These are phyloP conservation scores for Lachnellula arida DNA, from an alignment of 2,329 filamentous ascomycete species.

Conservation along the genomic window DNA sequence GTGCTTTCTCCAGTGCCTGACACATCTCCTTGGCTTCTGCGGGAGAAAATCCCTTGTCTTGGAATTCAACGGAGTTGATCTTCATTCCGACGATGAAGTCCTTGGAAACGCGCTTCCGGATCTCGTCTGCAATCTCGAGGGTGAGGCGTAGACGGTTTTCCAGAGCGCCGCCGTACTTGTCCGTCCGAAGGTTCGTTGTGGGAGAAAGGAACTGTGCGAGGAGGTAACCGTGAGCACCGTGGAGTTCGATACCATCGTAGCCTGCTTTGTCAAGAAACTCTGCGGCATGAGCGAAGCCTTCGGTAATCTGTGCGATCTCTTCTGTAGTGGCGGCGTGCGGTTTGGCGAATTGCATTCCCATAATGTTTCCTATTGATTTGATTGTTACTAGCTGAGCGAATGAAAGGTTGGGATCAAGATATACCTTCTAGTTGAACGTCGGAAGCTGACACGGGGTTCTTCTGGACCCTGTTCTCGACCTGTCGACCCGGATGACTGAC, in stretches of 20 bases:
- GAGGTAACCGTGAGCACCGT: conserved; percentile 31
- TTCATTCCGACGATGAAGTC: conserved; percentile 50
- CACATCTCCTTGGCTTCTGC: conserved; percentile 54
- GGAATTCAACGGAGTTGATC: conserved; percentile 55
- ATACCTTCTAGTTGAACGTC: conserved; percentile 36
- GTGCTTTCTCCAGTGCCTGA: conserved; percentile 43
- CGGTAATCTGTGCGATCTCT: conserved; percentile 54
- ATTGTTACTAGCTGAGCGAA: background rate
- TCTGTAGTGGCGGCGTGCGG: conserved; percentile 48
- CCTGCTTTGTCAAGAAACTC: conserved; percentile 59
- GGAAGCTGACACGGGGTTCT: conserved; percentile 37
- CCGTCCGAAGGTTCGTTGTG: conserved; percentile 28
- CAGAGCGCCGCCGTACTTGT: conserved; percentile 30
- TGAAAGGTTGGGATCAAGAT: background rate
- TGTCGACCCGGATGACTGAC: conserved; percentile 56
- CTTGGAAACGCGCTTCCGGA: conserved; percentile 37
- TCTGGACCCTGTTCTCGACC: conserved; percentile 31
- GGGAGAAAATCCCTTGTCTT: conserved; percentile 51
- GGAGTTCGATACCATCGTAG: conserved; percentile 44
- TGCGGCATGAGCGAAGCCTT: conserved; percentile 56
- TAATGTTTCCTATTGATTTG: conserved; percentile 24
- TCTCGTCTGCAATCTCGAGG: conserved; percentile 54
- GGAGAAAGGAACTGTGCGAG: conserved; percentile 30
- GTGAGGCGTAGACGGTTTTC: conserved; percentile 40
- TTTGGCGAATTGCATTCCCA: conserved; percentile 48